Evolutionary conservation across 2,329 filamentous ascomycete species (phyloP), one percentile per base, ranked within the genome.

Genomic region (Penicillium sp.): DNA sequence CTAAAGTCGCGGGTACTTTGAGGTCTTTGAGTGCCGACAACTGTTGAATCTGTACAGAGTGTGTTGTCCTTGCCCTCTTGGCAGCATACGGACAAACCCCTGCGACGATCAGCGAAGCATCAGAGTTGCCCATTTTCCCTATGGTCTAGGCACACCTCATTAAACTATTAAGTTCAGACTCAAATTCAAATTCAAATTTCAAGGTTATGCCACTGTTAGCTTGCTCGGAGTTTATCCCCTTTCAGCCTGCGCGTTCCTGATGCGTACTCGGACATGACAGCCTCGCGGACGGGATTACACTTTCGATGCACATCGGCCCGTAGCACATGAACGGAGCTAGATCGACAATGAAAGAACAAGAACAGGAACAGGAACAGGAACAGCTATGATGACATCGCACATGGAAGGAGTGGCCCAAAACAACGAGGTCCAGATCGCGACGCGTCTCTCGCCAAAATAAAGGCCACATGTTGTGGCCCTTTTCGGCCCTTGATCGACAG

Each of bases 401-500:
- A 39, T 28, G 22, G 10, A 28, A 20, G 33, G 18, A 42, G 48
- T 25, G 27, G 13, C 22, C 46, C 20, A 22, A 38, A 36, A 33
- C 44, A 31, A 53, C 27, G 25, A 28, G 27, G 27, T 22, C 27
- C 27, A 50, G 50, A 24, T 43, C 46, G 22, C 40, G 35, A 41
- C 47, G 35, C 42, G 51, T 51, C 46, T 41, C 33, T 38, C 28
- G 33, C n/a, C 36, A 45, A 13, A 24, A 53, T 27, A 48, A 44
- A 46, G 40, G 28, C 28, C 48, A 45, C 42, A 49, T 39, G 40
- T 44, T 47, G 51, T 47, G 39, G 22, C 45, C 47, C 47, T 38
- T 25, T 51, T 49, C 28, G 42, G 48, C 38, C 36, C 42, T 38
- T 42, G 60, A 62, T 62, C 60, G 60, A 57, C 60, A 62, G 60